Percentiles rank a stretch among this genome's conserved stretches.
These are phyloP conservation scores for Penicillium sp. DNA, from an alignment of 2,329 filamentous ascomycete species.

Conservation along the genomic window DNA sequence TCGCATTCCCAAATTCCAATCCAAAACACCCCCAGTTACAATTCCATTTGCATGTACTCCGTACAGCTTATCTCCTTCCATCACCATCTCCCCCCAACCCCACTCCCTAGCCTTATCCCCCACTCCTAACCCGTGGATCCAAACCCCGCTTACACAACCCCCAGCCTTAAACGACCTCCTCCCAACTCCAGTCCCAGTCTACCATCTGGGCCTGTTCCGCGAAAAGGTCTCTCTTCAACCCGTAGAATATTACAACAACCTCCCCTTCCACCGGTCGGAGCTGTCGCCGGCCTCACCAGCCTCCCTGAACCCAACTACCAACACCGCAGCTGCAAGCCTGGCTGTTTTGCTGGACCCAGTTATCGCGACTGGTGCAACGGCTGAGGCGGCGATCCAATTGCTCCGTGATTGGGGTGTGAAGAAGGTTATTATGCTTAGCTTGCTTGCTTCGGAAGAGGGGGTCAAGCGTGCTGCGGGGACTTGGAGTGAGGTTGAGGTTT, in stretches of 20 bases:
- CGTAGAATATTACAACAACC: slow-evolving; percentile 98
- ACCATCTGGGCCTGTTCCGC: slow-evolving; percentile 93
- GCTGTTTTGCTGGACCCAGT: slow-evolving; percentile 88
- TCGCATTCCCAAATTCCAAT: not conserved
- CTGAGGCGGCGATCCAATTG: slow-evolving; percentile 83
- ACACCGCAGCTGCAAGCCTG: slow-evolving; percentile 55
- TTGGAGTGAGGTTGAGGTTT: slow-evolving; percentile 70
- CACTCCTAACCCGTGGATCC: not conserved
- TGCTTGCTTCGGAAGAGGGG: slow-evolving; percentile 73
- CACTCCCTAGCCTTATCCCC: not conserved
- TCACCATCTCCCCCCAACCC: not conserved
- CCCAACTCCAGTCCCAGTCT: slow-evolving; percentile 74
- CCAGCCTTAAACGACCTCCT: slow-evolving; percentile 78
- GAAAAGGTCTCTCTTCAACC: slow-evolving; percentile 83
- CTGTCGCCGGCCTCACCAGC: slow-evolving; percentile 30
- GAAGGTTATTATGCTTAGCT: slow-evolving; percentile 71
- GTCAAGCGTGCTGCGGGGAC: slow-evolving; percentile 68
- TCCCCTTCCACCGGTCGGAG: slow-evolving; percentile 61
- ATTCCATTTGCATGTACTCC: not conserved
- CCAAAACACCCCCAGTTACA: not conserved
- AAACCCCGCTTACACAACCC: slow-evolving; percentile 1
- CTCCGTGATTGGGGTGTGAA: slow-evolving; percentile 89
- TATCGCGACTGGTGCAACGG: slow-evolving; percentile 90
- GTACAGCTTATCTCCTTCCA: not conserved
- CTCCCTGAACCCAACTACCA: slow-evolving; percentile 24